A percentile compares a stretch with the other conserved stretches of the same genome.
These are phyloP conservation scores for Excoecaria agallocha DNA, from an alignment of 345 rosid genomes.

Conservation along the genomic window DNA sequence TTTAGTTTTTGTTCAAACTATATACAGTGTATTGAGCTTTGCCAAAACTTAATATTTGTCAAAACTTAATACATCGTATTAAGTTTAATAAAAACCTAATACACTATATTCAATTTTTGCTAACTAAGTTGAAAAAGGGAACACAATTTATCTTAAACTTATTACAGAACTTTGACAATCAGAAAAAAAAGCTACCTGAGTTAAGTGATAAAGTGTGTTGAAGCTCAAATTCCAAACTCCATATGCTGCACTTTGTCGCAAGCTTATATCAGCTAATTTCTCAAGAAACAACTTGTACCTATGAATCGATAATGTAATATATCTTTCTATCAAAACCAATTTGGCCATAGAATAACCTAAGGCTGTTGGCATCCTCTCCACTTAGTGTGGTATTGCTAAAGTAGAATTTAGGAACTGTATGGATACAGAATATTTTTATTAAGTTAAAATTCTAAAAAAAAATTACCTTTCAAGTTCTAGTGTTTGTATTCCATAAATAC, in stretches of 20 bases:
- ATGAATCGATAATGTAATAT: conserved; percentile 23
- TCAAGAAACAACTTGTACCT: conserved; percentile 82
- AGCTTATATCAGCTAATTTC: conserved; percentile 75
- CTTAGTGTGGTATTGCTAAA: neutral
- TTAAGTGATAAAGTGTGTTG: conserved; percentile 86
- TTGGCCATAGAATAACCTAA: conserved; percentile 5
- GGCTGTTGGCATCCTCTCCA: conserved; percentile 1
- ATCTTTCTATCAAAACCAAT: conserved; percentile 16
- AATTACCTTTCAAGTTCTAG: conserved; percentile 66
- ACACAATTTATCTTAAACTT: neutral
- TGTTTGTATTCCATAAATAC: conserved; percentile 91
- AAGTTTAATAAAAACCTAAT: no score
- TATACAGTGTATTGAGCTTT: no score
- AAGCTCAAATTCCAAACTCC: conserved; percentile 91
- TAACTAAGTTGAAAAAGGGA: neutral
- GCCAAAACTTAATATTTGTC: no score
- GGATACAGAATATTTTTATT: conserved; percentile 1
- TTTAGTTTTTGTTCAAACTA: no score
- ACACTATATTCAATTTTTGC: no score
- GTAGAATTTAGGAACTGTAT: conserved; percentile 6
- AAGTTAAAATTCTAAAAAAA: conserved; percentile 1
- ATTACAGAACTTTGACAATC: conserved; percentile 1
- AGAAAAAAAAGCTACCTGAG: conserved; percentile 55
- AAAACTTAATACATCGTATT: no score
- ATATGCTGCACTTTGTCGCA: conserved; percentile 96